Conservation (phyloP, 2,329 filamentous ascomycete species). For the Beauveria sp. region DNA sequence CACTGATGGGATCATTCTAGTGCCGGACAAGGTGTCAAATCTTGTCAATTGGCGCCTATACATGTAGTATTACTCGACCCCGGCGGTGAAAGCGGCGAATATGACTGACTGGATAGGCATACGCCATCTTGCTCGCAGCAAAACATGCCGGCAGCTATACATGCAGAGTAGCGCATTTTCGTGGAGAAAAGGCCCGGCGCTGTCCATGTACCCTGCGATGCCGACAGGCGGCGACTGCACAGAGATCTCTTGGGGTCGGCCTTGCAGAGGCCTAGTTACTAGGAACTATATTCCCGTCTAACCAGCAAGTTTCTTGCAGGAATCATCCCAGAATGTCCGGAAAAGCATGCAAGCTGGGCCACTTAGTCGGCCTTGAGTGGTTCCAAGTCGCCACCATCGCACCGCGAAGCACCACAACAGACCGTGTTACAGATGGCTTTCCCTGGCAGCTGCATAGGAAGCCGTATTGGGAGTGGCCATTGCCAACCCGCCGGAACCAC, state of each 20-base stretch:
- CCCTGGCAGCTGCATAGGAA: not conserved
- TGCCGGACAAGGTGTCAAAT: not conserved
- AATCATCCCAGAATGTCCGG: not conserved
- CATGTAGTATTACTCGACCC: not conserved
- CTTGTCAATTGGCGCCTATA: not conserved
- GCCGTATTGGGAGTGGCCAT: not conserved
- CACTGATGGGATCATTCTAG: not conserved
- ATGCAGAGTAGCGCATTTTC: conserved; percentile 4
- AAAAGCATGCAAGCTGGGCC: conserved; percentile 3
- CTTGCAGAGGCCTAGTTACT: conserved; percentile 1
- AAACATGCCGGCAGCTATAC: not conserved
- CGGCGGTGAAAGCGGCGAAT: not conserved
- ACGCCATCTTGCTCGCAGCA: not conserved
- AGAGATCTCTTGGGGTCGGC: conserved; percentile 11
- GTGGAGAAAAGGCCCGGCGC: conserved; percentile 3
- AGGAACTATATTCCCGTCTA: not conserved
- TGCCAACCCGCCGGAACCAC: conserved; percentile 5
- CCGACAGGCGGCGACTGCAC: conserved; percentile 3
- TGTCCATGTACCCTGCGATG: conserved; percentile 8
- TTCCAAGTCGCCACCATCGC: conserved; percentile 4
- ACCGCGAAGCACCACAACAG: conserved; percentile 3
- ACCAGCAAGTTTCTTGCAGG: conserved; percentile 12
- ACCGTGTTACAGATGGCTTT: not conserved
- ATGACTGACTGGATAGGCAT: not conserved
- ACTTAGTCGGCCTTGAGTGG: not conserved